These are phyloP conservation scores for Fusarium nygamai DNA, from an alignment of 2,329 filamentous ascomycete genomes.

Conservation along the genomic window DNA sequence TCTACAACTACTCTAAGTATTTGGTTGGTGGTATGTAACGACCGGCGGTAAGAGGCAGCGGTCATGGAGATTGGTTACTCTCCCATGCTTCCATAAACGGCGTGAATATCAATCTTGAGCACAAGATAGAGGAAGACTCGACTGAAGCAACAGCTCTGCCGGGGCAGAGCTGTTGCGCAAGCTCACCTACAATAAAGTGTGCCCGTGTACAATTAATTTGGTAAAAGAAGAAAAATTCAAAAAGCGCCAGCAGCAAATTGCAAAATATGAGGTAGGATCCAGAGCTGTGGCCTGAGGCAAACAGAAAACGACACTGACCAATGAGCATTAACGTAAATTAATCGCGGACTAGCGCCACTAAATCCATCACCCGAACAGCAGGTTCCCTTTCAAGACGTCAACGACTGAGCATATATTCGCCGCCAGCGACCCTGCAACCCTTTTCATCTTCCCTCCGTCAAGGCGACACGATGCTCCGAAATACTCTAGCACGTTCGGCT, in stretches of 20 bases:
- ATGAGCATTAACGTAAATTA: slow-evolving; percentile 58
- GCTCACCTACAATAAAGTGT: slow-evolving; percentile 78
- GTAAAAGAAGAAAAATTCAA: slow-evolving; percentile 50
- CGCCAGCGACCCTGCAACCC: slow-evolving; percentile 50
- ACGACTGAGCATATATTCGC: slow-evolving; percentile 53
- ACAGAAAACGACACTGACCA: slow-evolving; percentile 44
- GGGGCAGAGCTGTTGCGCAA: slow-evolving; percentile 59
- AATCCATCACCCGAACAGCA: slow-evolving; percentile 52
- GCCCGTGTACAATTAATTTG: slow-evolving; percentile 71
- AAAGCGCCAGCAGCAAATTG: slow-evolving; percentile 35
- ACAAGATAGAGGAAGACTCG: slow-evolving; percentile 80
- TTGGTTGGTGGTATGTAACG: slow-evolving; percentile 63
- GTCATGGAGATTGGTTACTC: slow-evolving; percentile 67
- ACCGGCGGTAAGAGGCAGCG: slow-evolving; percentile 78
- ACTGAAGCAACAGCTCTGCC: slow-evolving; percentile 56
- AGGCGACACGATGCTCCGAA: slow-evolving; percentile 75
- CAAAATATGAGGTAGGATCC: slow-evolving; percentile 18
- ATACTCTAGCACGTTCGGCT: slow-evolving; percentile 74
- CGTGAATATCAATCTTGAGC: slow-evolving; percentile 70
- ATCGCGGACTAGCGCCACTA: slow-evolving; percentile 54
- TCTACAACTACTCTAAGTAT: slow-evolving; percentile 24
- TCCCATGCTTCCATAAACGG: slow-evolving; percentile 79
- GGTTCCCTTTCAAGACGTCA: slow-evolving; percentile 52
- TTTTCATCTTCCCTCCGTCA: slow-evolving; percentile 58
- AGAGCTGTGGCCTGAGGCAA: slow-evolving; percentile 51